Conservation (phyloP, 176 grass and related monocot species). For the Triticum monococcum region DNA sequence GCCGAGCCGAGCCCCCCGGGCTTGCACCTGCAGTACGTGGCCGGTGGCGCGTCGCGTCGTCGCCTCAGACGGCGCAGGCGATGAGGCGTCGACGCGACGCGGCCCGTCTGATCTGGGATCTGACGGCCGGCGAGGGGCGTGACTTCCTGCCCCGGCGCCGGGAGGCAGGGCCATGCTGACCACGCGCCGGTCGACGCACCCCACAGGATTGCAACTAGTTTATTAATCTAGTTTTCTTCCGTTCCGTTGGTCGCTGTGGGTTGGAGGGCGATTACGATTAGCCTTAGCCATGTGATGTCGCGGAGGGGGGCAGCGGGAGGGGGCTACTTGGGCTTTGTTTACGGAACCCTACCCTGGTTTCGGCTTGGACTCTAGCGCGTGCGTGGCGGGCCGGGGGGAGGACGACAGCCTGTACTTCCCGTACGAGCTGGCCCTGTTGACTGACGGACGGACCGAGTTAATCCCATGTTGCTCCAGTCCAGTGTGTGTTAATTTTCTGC, state of each 20-base stretch:
- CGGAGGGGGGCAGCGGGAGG: background rate
- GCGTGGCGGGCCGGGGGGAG: background rate
- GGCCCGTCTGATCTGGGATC: constrained; percentile 16
- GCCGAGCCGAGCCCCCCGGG: background rate
- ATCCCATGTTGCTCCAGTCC: background rate
- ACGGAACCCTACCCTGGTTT: background rate
- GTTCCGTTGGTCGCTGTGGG: background rate
- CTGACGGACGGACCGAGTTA: background rate
- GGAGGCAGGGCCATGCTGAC: constrained; percentile 44
- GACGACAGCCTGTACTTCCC: constrained; percentile 3
- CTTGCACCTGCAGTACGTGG: constrained; percentile 1
- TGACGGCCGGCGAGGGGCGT: background rate
- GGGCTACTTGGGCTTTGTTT: background rate
- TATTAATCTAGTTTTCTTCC: background rate
- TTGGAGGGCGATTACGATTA: no score
- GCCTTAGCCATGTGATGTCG: background rate
- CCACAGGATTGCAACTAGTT: background rate
- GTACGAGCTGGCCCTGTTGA: background rate
- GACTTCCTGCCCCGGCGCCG: constrained; percentile 41
- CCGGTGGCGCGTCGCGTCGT: background rate
- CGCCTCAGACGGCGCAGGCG: no score
- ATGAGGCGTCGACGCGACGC: background rate
- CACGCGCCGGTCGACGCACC: background rate
- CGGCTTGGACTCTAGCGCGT: background rate
- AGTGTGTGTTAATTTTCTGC: no score